These are phyloP conservation scores for Laguncularia racemosa DNA, from an alignment of 345 rosid species.

Conservation along the genomic window DNA sequence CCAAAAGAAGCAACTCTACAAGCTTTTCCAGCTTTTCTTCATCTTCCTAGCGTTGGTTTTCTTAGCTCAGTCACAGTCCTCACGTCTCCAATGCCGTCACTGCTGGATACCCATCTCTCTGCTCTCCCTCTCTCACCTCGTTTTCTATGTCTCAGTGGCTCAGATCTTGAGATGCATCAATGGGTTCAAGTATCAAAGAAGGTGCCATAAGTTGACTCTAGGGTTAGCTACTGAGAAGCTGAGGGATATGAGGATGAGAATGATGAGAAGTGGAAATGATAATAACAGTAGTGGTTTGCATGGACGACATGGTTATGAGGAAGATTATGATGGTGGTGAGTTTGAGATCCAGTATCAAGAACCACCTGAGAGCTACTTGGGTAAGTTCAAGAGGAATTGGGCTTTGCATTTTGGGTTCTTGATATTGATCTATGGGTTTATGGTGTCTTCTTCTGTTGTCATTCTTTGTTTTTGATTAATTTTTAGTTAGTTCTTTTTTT, in stretches of 20 bases:
- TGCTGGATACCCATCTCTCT: slow-evolving; percentile 79
- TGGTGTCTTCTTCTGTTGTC: slow-evolving; percentile 77
- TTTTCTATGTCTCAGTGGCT: slow-evolving; percentile 90
- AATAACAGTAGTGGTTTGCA: slow-evolving; percentile 29
- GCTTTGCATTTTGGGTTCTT: slow-evolving; percentile 87
- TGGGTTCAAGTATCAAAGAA: slow-evolving; percentile 95
- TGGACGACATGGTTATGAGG: neutral
- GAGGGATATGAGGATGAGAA: slow-evolving; percentile 63
- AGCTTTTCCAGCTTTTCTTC: slow-evolving; percentile 85
- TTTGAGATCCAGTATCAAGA: slow-evolving; percentile 95
- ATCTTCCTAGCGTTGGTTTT: slow-evolving; percentile 68
- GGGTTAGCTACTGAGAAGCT: slow-evolving; percentile 87
- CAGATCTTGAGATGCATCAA: slow-evolving; percentile 91
- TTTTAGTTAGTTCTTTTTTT: neutral
- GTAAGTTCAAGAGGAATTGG: slow-evolving; percentile 97
- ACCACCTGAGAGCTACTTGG: slow-evolving; percentile 87
- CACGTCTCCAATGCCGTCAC: slow-evolving; percentile 82
- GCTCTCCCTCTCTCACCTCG: slow-evolving; percentile 77
- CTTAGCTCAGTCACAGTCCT: slow-evolving; percentile 38
- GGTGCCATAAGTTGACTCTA: slow-evolving; percentile 94
- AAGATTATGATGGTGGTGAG: slow-evolving; percentile 19
- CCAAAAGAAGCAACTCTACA: slow-evolving; percentile 93
- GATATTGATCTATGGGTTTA: slow-evolving; percentile 69
- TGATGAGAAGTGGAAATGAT: slow-evolving; percentile 29
- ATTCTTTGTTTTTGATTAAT: slow-evolving; percentile 61